These are phyloP conservation scores for Suillus spraguei DNA, from an alignment of 768 basidiomycete species.

Conservation along the genomic window DNA sequence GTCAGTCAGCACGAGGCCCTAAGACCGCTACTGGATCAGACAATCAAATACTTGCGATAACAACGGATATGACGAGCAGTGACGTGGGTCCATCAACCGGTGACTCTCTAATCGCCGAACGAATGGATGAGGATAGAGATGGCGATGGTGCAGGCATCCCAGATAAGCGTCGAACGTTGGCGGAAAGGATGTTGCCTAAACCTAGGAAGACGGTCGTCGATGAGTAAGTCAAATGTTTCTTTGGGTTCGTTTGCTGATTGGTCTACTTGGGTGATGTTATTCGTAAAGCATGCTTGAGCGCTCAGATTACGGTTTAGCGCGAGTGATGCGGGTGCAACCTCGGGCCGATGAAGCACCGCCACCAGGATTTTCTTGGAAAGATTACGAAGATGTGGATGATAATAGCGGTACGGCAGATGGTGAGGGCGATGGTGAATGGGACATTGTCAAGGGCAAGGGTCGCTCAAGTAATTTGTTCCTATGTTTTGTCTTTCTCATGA, in stretches of 20 bases:
- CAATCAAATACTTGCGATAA: slow-evolving; percentile 20
- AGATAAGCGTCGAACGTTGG: slow-evolving; percentile 45
- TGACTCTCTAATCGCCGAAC: slow-evolving; percentile 38
- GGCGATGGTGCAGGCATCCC: slow-evolving; percentile 38
- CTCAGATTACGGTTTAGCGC: slow-evolving; percentile 56
- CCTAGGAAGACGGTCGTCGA: slow-evolving; percentile 68
- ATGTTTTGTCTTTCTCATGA: not conserved
- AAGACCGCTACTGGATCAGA: slow-evolving; percentile 13
- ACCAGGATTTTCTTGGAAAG: slow-evolving; percentile 71
- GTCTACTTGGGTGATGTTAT: slow-evolving; percentile 15
- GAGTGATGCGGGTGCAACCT: slow-evolving; percentile 71
- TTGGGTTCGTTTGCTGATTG: not conserved
- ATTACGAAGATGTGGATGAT: slow-evolving; percentile 69
- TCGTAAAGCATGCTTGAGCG: slow-evolving; percentile 61
- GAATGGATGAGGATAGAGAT: slow-evolving; percentile 29
- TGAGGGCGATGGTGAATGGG: slow-evolving; percentile 80
- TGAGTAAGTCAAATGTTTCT: slow-evolving; percentile 47
- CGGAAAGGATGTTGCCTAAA: slow-evolving; percentile 67
- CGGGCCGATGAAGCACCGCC: slow-evolving; percentile 59
- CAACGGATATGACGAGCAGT: slow-evolving; percentile 41
- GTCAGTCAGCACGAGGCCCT: slow-evolving; percentile 23
- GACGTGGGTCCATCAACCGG: slow-evolving; percentile 57
- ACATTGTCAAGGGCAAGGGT: slow-evolving; percentile 63
- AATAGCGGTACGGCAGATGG: slow-evolving; percentile 49
- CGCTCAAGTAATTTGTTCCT: slow-evolving; percentile 40